Evolutionary conservation across 2,329 filamentous ascomycete genomes (phyloP).

Genomic region (Xylaria sp.): DNA sequence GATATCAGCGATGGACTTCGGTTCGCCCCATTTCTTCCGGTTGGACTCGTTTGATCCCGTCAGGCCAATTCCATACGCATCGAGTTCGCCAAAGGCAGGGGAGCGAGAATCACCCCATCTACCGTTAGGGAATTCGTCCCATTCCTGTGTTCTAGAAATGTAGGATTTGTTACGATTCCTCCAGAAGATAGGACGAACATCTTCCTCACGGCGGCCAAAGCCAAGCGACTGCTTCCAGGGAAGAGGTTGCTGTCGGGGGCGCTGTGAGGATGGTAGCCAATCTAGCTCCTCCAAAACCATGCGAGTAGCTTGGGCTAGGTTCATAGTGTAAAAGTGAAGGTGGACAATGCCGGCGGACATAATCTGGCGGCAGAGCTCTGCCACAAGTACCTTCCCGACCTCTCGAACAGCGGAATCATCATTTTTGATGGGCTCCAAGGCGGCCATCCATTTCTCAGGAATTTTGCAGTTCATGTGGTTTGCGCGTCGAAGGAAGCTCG

Average conservation of each 20-base stretch:
- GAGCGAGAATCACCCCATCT: conserved; percentile 98
- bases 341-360: conserved; percentile 85
- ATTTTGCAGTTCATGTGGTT: conserved; percentile 91
- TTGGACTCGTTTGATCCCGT: conserved; percentile 97
- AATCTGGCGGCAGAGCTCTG: conserved; percentile 89
- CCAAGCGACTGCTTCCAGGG: conserved; percentile 97
- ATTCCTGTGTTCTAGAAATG: conserved; percentile 93
- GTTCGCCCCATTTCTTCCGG: conserved; percentile 92
- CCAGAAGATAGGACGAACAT: conserved; percentile 99
- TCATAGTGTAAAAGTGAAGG: conserved; percentile 99
- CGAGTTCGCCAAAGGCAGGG: conserved; percentile 93
- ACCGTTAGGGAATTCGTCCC: conserved; percentile 99
- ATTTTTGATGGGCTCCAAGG: conserved; percentile 93
- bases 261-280: conserved; percentile 80
- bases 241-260: conserved; percentile 86
- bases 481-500: conserved; percentile 88
- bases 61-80: conserved; percentile 92
- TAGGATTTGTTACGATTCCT: conserved; percentile 97
- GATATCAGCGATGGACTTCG: conserved; percentile 81
- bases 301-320: conserved; percentile 90
- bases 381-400: conserved; percentile 86
- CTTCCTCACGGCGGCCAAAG: conserved; percentile 88
- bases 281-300: conserved; percentile 93
- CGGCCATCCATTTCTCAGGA: conserved; percentile 81
- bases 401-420: conserved; percentile 93